Conservation (phyloP, 768 basidiomycete genomes). For the Lyophyllum decastes region DNA sequence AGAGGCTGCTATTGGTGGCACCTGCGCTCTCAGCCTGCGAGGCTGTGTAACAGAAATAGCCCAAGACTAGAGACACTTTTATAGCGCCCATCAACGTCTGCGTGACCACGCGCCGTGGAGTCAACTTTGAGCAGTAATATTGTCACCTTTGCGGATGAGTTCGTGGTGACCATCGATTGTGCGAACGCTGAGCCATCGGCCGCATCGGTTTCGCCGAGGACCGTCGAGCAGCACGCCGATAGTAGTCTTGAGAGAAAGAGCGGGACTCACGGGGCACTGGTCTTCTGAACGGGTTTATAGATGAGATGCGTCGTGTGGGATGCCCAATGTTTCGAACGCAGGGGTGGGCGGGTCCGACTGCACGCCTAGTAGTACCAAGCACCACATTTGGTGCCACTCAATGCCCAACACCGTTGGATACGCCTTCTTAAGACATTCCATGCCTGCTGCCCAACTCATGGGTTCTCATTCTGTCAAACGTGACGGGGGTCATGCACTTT, state of each 20-base stretch:
- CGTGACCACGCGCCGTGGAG: too few species aligned
- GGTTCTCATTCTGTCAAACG: too few species aligned
- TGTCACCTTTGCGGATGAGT: too few species aligned
- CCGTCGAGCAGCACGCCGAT: not conserved
- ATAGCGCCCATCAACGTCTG: too few species aligned
- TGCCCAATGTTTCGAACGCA: not conserved
- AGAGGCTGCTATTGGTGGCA: too few species aligned
- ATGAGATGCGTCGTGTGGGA: not conserved
- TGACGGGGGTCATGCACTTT: too few species aligned
- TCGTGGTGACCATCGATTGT: not conserved
- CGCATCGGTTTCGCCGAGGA: not conserved
- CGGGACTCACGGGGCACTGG: not conserved
- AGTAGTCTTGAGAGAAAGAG: not conserved
- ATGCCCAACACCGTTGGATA: too few species aligned
- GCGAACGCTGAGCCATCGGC: not conserved
- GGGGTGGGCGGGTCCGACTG: not conserved
- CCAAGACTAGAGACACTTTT: too few species aligned
- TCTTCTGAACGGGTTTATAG: not conserved
- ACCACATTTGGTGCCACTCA: too few species aligned
- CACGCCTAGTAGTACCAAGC: not conserved
- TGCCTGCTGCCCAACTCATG: not conserved
- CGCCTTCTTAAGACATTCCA: not conserved
- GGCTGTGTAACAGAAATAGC: too few species aligned
- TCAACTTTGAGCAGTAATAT: too few species aligned
- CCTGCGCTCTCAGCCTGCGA: too few species aligned